A percentile compares a stretch with the other conserved stretches of the same genome.
Conservation (phyloP, 371 early-diverging fungal genomes). For the Syncephalastrum contaminatum region DNA sequence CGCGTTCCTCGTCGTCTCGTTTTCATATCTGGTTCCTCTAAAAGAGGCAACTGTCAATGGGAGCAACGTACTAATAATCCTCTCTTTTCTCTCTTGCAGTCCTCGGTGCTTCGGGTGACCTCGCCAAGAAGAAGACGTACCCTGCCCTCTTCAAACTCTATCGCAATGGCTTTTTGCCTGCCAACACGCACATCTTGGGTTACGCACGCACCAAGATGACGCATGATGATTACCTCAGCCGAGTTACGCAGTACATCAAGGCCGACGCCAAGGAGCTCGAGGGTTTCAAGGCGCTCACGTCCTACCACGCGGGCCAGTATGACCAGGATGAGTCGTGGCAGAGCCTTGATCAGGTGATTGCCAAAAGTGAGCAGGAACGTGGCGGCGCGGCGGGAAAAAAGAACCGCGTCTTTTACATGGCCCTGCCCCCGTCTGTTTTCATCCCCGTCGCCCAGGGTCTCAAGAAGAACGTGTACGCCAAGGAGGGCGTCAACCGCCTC, state of each 20-base stretch:
- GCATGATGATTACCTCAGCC: constrained; percentile 76
- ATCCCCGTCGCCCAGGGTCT: constrained; percentile 78
- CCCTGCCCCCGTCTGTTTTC: constrained; percentile 96
- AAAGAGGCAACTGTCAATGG: no score
- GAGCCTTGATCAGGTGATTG: constrained; percentile 59
- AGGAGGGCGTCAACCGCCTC: constrained; percentile 70
- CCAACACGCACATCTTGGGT: constrained; percentile 83
- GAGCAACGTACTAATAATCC: no score
- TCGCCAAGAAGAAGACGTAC: constrained; percentile 97
- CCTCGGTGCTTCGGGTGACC: constrained; percentile 89
- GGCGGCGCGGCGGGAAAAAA: constrained; percentile 14
- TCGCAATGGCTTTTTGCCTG: constrained; percentile 74
- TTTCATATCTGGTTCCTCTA: no score
- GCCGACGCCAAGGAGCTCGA: constrained; percentile 34
- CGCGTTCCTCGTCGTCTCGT: no score
- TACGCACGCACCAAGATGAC: constrained; percentile 93
- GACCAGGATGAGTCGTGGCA: constrained; percentile 78
- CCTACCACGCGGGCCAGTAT: constrained; percentile 90
- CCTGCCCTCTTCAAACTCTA: constrained; percentile 92
- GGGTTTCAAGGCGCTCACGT: constrained; percentile 74
- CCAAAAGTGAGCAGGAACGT: constrained; percentile 48
- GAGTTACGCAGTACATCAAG: constrained; percentile 81
- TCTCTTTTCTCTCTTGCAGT: constrained; percentile 38
- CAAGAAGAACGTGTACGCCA: constrained; percentile 65
- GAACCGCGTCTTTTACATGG: constrained; percentile 87